Evolutionary conservation across 1,284 basidiomycete genomes (phyloP), one percentile per base, ranked within the genome.

Genomic region (Waitea zeae): DNA sequence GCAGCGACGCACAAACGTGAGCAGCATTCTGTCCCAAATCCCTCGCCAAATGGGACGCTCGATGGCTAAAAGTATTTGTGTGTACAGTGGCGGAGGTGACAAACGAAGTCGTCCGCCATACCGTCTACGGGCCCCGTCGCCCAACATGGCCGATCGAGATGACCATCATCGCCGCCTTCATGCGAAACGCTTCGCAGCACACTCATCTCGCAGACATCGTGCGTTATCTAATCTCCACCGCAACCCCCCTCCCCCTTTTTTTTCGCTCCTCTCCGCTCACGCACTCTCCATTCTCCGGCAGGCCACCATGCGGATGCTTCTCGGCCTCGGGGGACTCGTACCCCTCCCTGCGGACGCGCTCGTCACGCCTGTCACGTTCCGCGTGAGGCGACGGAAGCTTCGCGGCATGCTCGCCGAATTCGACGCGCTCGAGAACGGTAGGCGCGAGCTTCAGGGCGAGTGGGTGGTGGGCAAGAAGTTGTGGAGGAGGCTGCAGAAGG

Each of bases 401-500:
- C 68, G 74, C 18, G 88, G 88, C 3, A 73, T 93, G 34, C 66
- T 95, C 15, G 62, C 74, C 5, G 64, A 78, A 11, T 70, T 70
- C 38, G 84, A 97, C 49, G 66, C 66, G n/a, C 47, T 60, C 6
- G 86, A 86, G 54, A 65, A 62, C 34, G 87, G 76, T 35, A 62
- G 52, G 12, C 69, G 93, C 4, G 82, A 92, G 49, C 64, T 98
- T 30, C 78, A 76, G 1, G 93, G 88, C 3, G 95, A 98, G 60
- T 98, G 93, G 93, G 81, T 97, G 13, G 82, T 97, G 12, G 87
- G 88, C 32, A 83, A 83, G 52, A 74, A 74, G 43, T 74, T 92
- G 1, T 97, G 92, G 90, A 77, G 77, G 43, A 62, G 76, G 14
- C 62, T 96, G 41, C 90, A 96, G 50, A 58, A 69, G 3, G 89